phyloP scores from a whole-genome alignment of 2,329 filamentous ascomycete genomes.

The Cordyceps fumosorosea region DNA sequence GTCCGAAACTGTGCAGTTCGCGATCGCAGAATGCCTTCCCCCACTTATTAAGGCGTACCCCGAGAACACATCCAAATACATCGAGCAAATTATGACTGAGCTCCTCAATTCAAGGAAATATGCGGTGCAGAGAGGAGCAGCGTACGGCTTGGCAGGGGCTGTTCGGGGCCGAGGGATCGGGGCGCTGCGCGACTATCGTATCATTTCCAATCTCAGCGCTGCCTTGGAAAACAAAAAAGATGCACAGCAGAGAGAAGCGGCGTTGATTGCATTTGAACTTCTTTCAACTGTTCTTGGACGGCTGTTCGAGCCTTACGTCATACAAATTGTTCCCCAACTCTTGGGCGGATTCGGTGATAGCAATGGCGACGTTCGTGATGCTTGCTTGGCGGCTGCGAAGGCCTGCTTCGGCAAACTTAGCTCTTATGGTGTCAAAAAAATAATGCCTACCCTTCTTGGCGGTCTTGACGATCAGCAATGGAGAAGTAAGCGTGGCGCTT shows the following conservation, averaged over 20 bases:
- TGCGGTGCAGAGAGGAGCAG: constrained; percentile 84
- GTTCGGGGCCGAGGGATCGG: constrained; percentile 81
- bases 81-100: constrained; percentile 72
- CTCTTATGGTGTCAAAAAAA: constrained; percentile 92
- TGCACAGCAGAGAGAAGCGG: constrained; percentile 77
- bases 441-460: constrained; percentile 83
- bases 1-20: constrained; percentile 94
- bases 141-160: constrained; percentile 88
- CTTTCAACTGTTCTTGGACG: constrained; percentile 79
- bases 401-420: constrained; percentile 89
- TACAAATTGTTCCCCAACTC: constrained; percentile 88
- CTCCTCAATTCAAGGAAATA: constrained; percentile 87
- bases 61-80: constrained; percentile 71
- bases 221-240: constrained; percentile 97
- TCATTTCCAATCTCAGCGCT: constrained; percentile 72
- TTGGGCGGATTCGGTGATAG: constrained; percentile 83
- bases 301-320: constrained; percentile 92
- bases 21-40: constrained; percentile 88
- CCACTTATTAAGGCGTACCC: constrained; percentile 78
- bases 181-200: constrained; percentile 74
- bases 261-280: constrained; percentile 84
- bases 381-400: constrained; percentile 87
- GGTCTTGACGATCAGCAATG: constrained; percentile 93
- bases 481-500: constrained; percentile 97
- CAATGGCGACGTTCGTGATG: constrained; percentile 83